These are phyloP conservation scores for Wickerhamomyces sp. DNA, from an alignment of 1,139 yeast genomes.

Conservation along the genomic window DNA sequence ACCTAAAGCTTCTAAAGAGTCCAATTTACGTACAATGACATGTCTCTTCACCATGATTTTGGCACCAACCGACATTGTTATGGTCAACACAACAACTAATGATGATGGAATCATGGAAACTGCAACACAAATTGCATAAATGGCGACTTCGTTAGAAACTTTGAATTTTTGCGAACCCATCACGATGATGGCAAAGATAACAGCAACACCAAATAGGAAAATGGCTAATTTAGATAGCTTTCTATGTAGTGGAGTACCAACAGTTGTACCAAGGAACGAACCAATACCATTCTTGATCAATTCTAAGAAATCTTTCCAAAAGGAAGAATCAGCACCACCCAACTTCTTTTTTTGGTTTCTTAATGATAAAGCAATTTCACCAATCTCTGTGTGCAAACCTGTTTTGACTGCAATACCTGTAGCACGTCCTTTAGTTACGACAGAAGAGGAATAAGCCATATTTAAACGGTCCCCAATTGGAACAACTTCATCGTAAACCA, in stretches of 20 bases:
- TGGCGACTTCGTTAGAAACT: conserved; percentile 69
- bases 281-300: conserved; percentile 53
- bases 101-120: conserved; percentile 83
- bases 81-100: conserved; percentile 73
- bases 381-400: conserved; percentile 72
- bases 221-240: conserved; percentile 69
- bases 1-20: conserved; percentile 76
- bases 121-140: conserved; percentile 80
- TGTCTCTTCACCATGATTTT: conserved; percentile 68
- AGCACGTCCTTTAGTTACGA: conserved; percentile 76
- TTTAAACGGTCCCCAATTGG: conserved; percentile 78
- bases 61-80: conserved; percentile 85
- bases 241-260: conserved; percentile 75
- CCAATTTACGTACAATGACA: conserved; percentile 74
- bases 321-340: conserved; percentile 47
- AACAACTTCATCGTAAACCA: conserved; percentile 40
- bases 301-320: conserved; percentile 26
- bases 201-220: conserved; percentile 64
- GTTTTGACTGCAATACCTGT: conserved; percentile 63
- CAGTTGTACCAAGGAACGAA: conserved; percentile 66
- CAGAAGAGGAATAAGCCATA: conserved; percentile 67
- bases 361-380: conserved; percentile 67
- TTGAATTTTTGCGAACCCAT: conserved; percentile 72
- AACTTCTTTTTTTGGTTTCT: conserved; percentile 34
- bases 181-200: conserved; percentile 70